Conservation (phyloP, 306 rosid species). For the Amphicarpaea edgeworthii region DNA sequence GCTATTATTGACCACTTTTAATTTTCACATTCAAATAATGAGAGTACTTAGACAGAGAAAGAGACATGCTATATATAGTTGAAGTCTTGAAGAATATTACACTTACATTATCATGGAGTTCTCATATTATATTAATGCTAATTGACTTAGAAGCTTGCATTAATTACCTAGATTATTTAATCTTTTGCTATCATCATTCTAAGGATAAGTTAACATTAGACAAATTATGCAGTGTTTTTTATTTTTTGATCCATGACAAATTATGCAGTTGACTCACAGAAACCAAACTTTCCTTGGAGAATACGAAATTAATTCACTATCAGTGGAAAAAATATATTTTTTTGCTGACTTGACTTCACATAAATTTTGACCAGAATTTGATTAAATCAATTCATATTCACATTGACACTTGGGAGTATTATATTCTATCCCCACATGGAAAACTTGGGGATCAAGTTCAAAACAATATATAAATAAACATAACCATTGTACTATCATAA, state of each 20-base stretch:
- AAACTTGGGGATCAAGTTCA: conserved; percentile 32
- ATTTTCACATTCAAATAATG: neutral
- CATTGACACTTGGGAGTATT: neutral
- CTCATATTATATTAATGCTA: neutral
- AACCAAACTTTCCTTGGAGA: neutral
- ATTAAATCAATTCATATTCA: neutral
- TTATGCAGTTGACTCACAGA: neutral
- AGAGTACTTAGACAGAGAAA: neutral
- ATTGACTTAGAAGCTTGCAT: neutral
- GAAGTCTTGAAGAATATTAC: neutral
- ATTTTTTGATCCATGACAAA: too few species aligned
- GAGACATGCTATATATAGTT: neutral
- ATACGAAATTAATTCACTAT: too few species aligned
- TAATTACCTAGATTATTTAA: neutral
- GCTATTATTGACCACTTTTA: neutral
- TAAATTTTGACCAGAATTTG: too few species aligned
- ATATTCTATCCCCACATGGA: neutral
- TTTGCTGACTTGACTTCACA: too few species aligned
- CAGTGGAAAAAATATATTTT: too few species aligned
- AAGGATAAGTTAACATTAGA: neutral
- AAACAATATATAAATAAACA: conserved; percentile 4
- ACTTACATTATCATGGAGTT: neutral
- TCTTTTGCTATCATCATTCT: neutral
- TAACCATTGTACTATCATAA: neutral
- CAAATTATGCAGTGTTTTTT: too few species aligned